Base-by-base conservation (phyloP, 805 yeast species). In the Pichia rugopelliculosa region DNA sequence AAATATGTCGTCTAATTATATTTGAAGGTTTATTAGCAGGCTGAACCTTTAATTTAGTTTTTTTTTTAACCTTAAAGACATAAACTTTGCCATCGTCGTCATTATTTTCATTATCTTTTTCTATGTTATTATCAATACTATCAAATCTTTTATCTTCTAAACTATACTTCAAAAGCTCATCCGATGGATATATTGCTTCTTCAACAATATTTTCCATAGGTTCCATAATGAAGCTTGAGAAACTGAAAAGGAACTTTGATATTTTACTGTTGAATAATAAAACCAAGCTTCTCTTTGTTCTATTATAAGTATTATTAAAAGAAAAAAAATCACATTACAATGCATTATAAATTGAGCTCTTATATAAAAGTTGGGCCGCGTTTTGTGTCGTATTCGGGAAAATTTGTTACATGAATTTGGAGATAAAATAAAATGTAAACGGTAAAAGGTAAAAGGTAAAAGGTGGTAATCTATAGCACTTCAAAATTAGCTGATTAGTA, bases 1-100 rank as follows among this genome's bases (percentile, higher is more conserved):
- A 73, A 44, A 84, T 79, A 62, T 82, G 88, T 20, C 66, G 48
- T 39, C 68, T 50, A 4, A 65, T 17, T 21, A 45, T 25, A 5
- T 42, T 42, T 4, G 59, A 44, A 3, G 53, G 30, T 1, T 50
- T 52, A 33, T 50, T 54, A 36, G 50, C 42, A 5, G 50, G 55
- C 36, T 57, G 59, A 1, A 64, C 53, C 41, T 55, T 61, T 27
- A 59, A 54, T 20, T 54, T 56, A 3, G 54, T 53, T 76, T 85
- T 44, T 50, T 46, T 49, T 46, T 48, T 49, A 22, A 48, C 46
- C 37, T 47, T 51, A 27, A 53, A 49, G 18, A 43, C 43, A 37
- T 50, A 43, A 20, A 23, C 39, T 12, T 6, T 33, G 9, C 11
- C 38, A 24, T 17, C 21, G n/a, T 30, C 22, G 3, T 23, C n/a